Evolutionary conservation across 208 protist genomes (phyloP).

Genomic region (Leishmania arabica): DNA sequence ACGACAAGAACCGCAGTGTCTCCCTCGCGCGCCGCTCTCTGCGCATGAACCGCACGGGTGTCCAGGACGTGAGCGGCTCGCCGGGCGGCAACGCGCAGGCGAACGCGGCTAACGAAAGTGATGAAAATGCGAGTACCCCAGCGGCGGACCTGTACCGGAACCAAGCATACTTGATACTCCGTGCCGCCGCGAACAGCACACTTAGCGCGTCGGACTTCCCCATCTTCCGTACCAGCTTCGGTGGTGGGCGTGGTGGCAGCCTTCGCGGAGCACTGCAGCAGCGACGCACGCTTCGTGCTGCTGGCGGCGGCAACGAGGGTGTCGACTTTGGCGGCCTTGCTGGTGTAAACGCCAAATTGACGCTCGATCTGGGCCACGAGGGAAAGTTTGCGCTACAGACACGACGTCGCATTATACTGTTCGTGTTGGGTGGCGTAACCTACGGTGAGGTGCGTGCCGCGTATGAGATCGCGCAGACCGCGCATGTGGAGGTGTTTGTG

Average conservation of each 20-base stretch:
- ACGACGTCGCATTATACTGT: constrained; percentile 64
- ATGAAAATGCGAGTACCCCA: constrained; percentile 6
- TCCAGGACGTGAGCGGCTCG: constrained; percentile 2
- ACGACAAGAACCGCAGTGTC: not conserved
- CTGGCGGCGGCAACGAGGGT: constrained; percentile 5
- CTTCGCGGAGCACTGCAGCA: constrained; percentile 13
- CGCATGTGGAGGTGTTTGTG: constrained; percentile 61
- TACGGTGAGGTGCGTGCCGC: constrained; percentile 65
- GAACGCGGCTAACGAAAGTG: constrained; percentile 3
- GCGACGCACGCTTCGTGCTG: constrained; percentile 14
- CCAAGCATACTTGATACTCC: constrained; percentile 65
- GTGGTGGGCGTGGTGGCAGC: constrained; percentile 9
- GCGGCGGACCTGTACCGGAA: constrained; percentile 43
- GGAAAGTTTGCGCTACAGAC: constrained; percentile 41
- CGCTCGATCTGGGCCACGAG: constrained; percentile 59
- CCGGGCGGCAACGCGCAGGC: not conserved
- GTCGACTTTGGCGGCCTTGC: constrained; percentile 6
- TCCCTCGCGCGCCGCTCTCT: constrained; percentile 27
- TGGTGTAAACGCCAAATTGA: constrained; percentile 17
- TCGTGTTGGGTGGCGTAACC: constrained; percentile 79
- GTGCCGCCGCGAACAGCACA: constrained; percentile 46
- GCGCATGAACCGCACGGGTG: constrained; percentile 13
- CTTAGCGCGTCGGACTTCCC: constrained; percentile 69
- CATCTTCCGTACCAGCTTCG: constrained; percentile 33
- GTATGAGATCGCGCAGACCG: constrained; percentile 63